A percentile compares a stretch with the other conserved stretches of the same genome.
Conservation (phyloP, 805 yeast genomes). For the Lachancea sp. region DNA sequence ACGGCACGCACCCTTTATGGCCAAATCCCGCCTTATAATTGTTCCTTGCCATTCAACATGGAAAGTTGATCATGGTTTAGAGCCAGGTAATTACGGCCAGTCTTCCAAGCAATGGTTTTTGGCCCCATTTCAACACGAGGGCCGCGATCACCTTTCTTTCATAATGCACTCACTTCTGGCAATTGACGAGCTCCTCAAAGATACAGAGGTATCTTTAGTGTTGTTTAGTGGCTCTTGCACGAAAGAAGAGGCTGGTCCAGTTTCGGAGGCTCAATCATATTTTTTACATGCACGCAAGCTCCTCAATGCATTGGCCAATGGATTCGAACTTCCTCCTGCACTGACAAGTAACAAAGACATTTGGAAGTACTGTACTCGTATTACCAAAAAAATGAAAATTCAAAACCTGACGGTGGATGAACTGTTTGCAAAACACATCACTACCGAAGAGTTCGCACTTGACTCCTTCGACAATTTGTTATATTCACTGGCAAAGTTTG, state of each 20-base stretch:
- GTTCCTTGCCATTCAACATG: constrained; percentile 64
- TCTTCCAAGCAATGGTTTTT: constrained; percentile 53
- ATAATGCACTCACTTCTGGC: constrained; percentile 52
- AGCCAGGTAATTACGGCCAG: constrained; percentile 40
- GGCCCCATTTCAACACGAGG: constrained; percentile 62
- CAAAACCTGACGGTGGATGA: constrained; percentile 13
- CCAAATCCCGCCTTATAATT: constrained; percentile 35
- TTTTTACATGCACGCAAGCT: constrained; percentile 38
- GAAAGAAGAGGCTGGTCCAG: constrained; percentile 44
- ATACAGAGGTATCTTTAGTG: constrained; percentile 34
- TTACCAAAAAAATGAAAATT: constrained; percentile 7
- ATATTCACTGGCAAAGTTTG: constrained; percentile 50
- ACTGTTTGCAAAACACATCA: constrained; percentile 26
- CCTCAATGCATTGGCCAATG: constrained; percentile 17
- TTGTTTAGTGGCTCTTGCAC: constrained; percentile 67
- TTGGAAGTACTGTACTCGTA: background rate
- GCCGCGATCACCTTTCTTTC: constrained; percentile 62
- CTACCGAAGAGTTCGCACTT: constrained; percentile 64
- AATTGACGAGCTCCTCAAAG: constrained; percentile 32
- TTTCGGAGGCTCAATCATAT: constrained; percentile 60
- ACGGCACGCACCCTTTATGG: background rate
- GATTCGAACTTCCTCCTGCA: constrained; percentile 6
- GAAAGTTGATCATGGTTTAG: constrained; percentile 27
- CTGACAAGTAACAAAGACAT: constrained; percentile 13
- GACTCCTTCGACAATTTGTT: constrained; percentile 76